Conservation (phyloP, 1,284 basidiomycete genomes). For the Apiotrichum brassicae region DNA sequence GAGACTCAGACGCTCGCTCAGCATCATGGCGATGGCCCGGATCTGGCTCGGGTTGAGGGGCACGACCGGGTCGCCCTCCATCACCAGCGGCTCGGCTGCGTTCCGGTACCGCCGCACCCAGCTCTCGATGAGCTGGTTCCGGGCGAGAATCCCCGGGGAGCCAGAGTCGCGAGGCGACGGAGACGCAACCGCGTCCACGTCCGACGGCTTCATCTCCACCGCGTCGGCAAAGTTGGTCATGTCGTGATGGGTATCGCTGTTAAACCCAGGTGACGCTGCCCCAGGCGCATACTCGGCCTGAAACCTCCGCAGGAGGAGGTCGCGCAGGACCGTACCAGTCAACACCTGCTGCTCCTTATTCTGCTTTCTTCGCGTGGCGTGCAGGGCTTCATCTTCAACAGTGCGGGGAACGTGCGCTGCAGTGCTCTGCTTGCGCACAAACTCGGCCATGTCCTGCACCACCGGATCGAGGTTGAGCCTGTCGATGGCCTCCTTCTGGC, state of each 20-base stretch:
- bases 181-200: conserved; percentile 32
- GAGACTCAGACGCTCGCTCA: conserved; percentile 68
- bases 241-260: background rate
- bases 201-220: conserved; percentile 22
- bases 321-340: conserved; percentile 62
- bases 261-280: background rate
- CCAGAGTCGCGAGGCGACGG: conserved; percentile 10
- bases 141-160: conserved; percentile 55
- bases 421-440: background rate
- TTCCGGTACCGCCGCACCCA: conserved; percentile 65
- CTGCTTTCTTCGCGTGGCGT: conserved; percentile 24
- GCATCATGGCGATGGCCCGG: conserved; percentile 78
- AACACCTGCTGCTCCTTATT: conserved; percentile 53
- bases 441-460: conserved; percentile 39
- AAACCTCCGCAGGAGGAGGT: conserved; percentile 57
- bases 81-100: conserved; percentile 53
- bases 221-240: conserved; percentile 16
- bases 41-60: conserved; percentile 72
- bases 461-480: conserved; percentile 57
- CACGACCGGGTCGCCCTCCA: conserved; percentile 75
- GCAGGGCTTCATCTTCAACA: conserved; percentile 9
- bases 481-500: conserved; percentile 64
- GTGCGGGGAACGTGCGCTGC: background rate
- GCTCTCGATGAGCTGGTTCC: conserved; percentile 64
- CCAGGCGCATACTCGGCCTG: conserved; percentile 39